A percentile compares a stretch with the other conserved stretches of the same genome.
These are phyloP conservation scores for Yamadazyma kanchanaburiensis DNA, from an alignment of 1,139 yeast genomes.

Conservation along the genomic window DNA sequence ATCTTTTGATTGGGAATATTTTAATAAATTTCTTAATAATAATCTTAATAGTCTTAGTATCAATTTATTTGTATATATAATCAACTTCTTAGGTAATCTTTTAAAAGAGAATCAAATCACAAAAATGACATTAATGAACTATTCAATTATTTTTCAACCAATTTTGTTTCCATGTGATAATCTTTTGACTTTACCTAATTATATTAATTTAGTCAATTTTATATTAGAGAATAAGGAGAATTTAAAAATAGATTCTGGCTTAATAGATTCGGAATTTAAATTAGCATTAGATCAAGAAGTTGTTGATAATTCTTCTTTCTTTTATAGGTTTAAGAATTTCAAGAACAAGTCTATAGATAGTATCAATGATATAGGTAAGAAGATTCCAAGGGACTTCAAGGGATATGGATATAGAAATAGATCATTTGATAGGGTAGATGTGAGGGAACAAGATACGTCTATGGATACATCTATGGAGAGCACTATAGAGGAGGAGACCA, in stretches of 20 bases:
- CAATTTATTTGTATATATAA: constrained; percentile 12
- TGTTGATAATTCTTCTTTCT: constrained; percentile 5
- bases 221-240: constrained; percentile 7
- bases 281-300: background rate
- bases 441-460: background rate
- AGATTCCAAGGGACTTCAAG: constrained; percentile 8
- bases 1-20: constrained; percentile 10
- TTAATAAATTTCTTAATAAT: constrained; percentile 11
- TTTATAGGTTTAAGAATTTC: constrained; percentile 13
- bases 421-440: constrained; percentile 7
- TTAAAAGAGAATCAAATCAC: constrained; percentile 8
- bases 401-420: constrained; percentile 10
- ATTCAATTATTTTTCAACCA: constrained; percentile 17
- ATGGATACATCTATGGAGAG: background rate
- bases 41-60: constrained; percentile 6
- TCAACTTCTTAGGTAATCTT: constrained; percentile 10
- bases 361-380: constrained; percentile 11
- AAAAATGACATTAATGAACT: constrained; percentile 16
- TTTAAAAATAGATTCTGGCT: constrained; percentile 3
- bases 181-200: constrained; percentile 12
- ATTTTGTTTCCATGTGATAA: constrained; percentile 14
- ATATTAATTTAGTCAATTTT: constrained; percentile 11
- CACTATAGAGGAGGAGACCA: background rate
- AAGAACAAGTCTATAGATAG: constrained; percentile 15
- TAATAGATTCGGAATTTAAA: constrained; percentile 7